These are phyloP conservation scores for Xylaria arbuscula DNA, from an alignment of 2,329 filamentous ascomycete genomes.

Conservation along the genomic window DNA sequence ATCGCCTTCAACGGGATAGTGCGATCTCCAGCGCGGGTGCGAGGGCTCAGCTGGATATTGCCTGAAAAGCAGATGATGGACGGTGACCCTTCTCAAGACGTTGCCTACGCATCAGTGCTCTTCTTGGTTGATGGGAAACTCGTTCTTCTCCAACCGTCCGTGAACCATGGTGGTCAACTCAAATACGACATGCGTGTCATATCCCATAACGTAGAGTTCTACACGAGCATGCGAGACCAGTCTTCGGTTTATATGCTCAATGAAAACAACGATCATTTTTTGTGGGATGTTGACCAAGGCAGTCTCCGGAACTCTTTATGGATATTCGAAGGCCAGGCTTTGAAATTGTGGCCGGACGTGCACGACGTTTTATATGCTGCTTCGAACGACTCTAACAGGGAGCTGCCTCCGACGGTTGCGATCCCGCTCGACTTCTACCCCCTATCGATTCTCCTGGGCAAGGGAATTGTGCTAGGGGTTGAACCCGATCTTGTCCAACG, in stretches of 20 bases:
- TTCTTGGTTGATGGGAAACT: slow-evolving; percentile 98
- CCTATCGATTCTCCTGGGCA: slow-evolving; percentile 84
- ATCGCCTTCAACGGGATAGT: slow-evolving; percentile 98
- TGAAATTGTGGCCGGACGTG: slow-evolving; percentile 90
- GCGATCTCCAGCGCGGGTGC: slow-evolving; percentile 88
- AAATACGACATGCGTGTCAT: slow-evolving; percentile 99
- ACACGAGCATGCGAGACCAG: slow-evolving; percentile 90
- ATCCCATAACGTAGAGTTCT: slow-evolving; percentile 95
- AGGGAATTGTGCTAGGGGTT: slow-evolving; percentile 89
- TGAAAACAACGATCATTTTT: slow-evolving; percentile 46
- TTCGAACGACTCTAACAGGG: slow-evolving; percentile 71
- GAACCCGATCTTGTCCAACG: slow-evolving; percentile 95
- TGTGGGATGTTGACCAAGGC: slow-evolving; percentile 51
- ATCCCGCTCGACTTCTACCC: slow-evolving; percentile 96
- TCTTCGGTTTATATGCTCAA: slow-evolving; percentile 57
- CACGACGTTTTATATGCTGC: slow-evolving; percentile 82
- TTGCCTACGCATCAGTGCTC: slow-evolving; percentile 89
- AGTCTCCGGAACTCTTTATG: slow-evolving; percentile 88
- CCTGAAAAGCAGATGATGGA: slow-evolving; percentile 89
- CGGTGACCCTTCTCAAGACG: slow-evolving; percentile 95
- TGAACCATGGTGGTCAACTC: slow-evolving; percentile 82
- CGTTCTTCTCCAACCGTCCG: slow-evolving; percentile 87
- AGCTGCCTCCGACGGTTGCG: slow-evolving; percentile 78
- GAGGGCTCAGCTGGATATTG: slow-evolving; percentile 94
- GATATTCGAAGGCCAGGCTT: slow-evolving; percentile 89